phyloP scores from a whole-genome alignment of 1,139 yeast genomes.

The Protomyces gravidus region DNA sequence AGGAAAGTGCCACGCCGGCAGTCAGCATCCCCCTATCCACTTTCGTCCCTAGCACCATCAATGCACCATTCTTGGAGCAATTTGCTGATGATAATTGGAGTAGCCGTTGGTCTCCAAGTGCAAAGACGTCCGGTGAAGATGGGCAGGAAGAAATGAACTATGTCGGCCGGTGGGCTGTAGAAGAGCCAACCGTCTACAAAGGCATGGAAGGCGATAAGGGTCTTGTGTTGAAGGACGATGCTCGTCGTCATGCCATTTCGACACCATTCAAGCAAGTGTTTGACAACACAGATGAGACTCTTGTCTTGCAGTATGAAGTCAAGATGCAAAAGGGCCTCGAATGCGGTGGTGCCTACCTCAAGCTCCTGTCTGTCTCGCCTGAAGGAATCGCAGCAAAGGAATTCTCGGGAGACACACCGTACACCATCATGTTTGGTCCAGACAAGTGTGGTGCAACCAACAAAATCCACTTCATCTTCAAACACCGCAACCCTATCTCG shows the following conservation, averaged over 20 bases:
- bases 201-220: slow-evolving; percentile 66
- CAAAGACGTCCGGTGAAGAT: slow-evolving; percentile 44
- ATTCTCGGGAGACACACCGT: slow-evolving; percentile 62
- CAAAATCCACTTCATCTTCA: slow-evolving; percentile 70
- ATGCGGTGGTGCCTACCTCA: slow-evolving; percentile 88
- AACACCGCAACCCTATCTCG: slow-evolving; percentile 54
- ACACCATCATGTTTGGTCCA: slow-evolving; percentile 91
- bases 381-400: slow-evolving; percentile 45
- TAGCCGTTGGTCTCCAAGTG: slow-evolving; percentile 61
- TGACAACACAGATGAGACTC: slow-evolving; percentile 55
- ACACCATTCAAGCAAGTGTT: slow-evolving; percentile 54
- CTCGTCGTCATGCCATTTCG: slow-evolving; percentile 76
- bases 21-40: slow-evolving; percentile 6
- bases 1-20: not conserved
- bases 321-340: slow-evolving; percentile 69
- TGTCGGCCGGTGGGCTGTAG: slow-evolving; percentile 66
- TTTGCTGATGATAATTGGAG: slow-evolving; percentile 48
- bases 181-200: slow-evolving; percentile 53
- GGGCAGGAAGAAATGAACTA: slow-evolving; percentile 53
- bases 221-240: slow-evolving; percentile 66
- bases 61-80: slow-evolving; percentile 56
- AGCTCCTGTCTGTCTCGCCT: slow-evolving; percentile 55
- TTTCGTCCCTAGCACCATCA: slow-evolving; percentile 25
- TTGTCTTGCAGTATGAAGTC: slow-evolving; percentile 84
- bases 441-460: slow-evolving; percentile 80